Base-by-base conservation (phyloP, 306 rosid genomes). In the Casuarina glauca region DNA sequence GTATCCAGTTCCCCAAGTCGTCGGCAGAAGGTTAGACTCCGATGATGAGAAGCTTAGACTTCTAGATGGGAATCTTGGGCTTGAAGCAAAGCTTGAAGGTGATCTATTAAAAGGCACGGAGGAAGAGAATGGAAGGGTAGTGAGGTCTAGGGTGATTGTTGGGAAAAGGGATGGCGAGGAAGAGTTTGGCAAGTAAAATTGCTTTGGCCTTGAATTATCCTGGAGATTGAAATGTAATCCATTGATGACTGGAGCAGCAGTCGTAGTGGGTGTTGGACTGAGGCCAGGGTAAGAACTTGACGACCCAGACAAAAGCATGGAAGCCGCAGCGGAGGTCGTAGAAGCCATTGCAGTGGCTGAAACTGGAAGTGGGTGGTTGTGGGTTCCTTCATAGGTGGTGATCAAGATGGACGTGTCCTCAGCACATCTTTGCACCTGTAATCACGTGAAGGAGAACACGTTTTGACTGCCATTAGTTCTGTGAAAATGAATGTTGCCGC, bases 101-200 rank as follows among this genome's bases (percentile, higher is more conserved):
- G 69, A 43, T 32, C 53, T 69, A 70, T 61, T 82, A 72, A 78
- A 62, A 43, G 38, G 82, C 9, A 71, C 3, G 36, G 55, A n/a
- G 45, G 82, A 74, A 73, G 78, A 53, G 46, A 83, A 73, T 38
- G 74, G 67, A 42, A 82, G 80, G 55, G 78, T 20, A 48, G 91
- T 80, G 7, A 90, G 80, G 86, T 88, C 96, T 43, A 90, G 81
- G 62, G 91, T 90, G 74, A 90, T 67, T 48, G 89, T 90, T 69
- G 92, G 84, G 78, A 83, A 76, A 79, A 81, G 62, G 64, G 84
- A 81, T 13, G 80, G 82, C 16, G 84, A 74, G 69, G 79, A 50
- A 76, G 72, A 75, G 58, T 80, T 85, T 68, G 87, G 84, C 61
- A 74, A 60, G 78, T 83, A 79, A 52, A 69, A 48, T 16, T 74